Percentiles rank a stretch among this genome's conserved stretches.
Evolutionary conservation across 306 rosid genomes (phyloP).

Genomic region (Alnus glutinosa): DNA sequence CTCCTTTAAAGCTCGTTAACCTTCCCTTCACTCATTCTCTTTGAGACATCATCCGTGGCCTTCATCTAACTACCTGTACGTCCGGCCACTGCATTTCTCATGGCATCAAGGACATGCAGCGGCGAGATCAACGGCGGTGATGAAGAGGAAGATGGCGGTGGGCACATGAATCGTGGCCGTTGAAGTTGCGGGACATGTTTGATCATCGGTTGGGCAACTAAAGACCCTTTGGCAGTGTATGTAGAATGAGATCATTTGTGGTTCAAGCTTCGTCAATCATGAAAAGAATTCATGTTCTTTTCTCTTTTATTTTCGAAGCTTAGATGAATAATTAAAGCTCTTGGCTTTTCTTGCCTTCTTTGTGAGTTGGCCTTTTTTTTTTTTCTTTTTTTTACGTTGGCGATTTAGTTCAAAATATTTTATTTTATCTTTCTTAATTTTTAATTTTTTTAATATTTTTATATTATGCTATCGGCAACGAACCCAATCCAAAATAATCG

Average conservation of each 20-base stretch:
- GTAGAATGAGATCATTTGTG: conserved; percentile 12
- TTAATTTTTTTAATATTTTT: too few relatives aligned
- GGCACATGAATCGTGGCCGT: conserved; percentile 23
- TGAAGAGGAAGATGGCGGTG: conserved; percentile 22
- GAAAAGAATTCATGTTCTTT: background rate
- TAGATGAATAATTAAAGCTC: background rate
- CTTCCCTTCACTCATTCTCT: conserved; percentile 32
- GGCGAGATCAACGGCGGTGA: conserved; percentile 22
- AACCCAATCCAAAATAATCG: too few relatives aligned
- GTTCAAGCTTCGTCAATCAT: background rate
- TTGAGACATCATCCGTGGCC: conserved; percentile 22
- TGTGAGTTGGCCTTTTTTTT: background rate
- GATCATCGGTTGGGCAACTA: conserved; percentile 67
- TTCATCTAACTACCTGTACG: background rate
- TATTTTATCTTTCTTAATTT: too few relatives aligned
- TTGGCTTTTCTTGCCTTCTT: background rate
- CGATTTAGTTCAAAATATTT: background rate
- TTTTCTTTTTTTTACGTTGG: background rate
- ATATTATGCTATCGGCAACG: too few relatives aligned
- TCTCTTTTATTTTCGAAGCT: background rate
- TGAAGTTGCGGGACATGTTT: conserved; percentile 37
- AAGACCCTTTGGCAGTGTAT: conserved; percentile 68
- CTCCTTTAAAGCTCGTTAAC: conserved; percentile 40
- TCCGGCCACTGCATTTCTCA: background rate
- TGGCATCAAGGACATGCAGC: conserved; percentile 22